Evolutionary conservation across 768 basidiomycete species (phyloP), one percentile per base, ranked within the genome.

Genomic region (Boletus pseudopeckii): DNA sequence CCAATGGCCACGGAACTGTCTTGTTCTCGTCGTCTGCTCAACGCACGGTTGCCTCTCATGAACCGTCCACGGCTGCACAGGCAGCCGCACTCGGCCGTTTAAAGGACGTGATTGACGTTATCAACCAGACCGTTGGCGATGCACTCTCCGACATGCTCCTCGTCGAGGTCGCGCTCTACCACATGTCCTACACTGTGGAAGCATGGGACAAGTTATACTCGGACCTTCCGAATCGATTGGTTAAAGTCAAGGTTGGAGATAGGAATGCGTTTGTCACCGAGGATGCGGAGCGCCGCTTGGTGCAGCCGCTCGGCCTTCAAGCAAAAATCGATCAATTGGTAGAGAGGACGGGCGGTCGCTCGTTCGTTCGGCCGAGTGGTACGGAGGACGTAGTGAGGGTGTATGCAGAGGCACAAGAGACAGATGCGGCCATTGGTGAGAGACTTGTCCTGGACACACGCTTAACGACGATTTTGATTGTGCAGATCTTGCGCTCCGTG

Each of bases 111-210:
- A 85, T 85, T 14, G 77, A 88, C 33, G 75, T 98, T 42, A 95
- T 98, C 73, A 99, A 99, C 64, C 96, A 98, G 72, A 95, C 97
- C 9, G 96, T 99, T 40, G 97, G 97, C 2, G 97, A 99, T 72
- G 96, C 94, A 7, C 77, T 98, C 20, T 95, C 92, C 14, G 97
- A 99, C 68, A 85, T 96, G 83, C 83, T 99, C 34, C 83, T 98
- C 28, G 96, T 98, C 30, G 95, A 98, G 65, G 84, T 84, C 28
- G 90, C 98, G 39, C 84, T 99, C 20, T 80, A 92, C 3, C 92
- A 96, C 71, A 88, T 87, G 64, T 83, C 86, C 7, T 98, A 93
- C 77, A 82, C 83, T 39, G 85, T 82, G 8, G 70, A 80, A 18
- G 86, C 93, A 63, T 99, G 97, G 97, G 92, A 98, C 67, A 86